phyloP scores from a whole-genome alignment of 306 rosid genomes.

The Trifolium pratense region DNA sequence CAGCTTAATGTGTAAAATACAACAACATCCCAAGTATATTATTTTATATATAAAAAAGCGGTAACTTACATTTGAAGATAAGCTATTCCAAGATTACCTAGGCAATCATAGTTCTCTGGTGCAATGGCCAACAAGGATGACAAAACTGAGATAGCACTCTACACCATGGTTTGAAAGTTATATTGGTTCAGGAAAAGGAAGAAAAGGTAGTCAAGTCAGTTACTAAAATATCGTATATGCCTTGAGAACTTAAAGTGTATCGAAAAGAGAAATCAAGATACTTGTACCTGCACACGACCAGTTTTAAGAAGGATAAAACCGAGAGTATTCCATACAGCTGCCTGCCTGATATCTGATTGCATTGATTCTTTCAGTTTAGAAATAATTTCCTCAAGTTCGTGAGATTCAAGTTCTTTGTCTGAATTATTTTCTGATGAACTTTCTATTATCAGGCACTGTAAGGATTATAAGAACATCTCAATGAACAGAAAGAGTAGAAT shows the following conservation, averaged over 20 bases:
- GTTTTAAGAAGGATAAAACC: slow-evolving; percentile 85
- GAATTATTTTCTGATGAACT: slow-evolving; percentile 68
- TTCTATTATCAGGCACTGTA: slow-evolving; percentile 86
- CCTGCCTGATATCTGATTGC: slow-evolving; percentile 83
- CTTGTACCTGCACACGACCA: slow-evolving; percentile 79
- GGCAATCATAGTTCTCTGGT: slow-evolving; percentile 85
- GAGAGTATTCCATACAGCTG: slow-evolving; percentile 91
- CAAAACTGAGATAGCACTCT: slow-evolving; percentile 87
- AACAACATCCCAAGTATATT: not conserved
- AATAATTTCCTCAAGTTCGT: slow-evolving; percentile 81
- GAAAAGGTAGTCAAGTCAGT: slow-evolving; percentile 23
- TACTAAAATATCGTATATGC: slow-evolving; percentile 35
- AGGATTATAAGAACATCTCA: slow-evolving; percentile 53
- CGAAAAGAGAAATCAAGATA: slow-evolving; percentile 30
- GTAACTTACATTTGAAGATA: slow-evolving; percentile 74
- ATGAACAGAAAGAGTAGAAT: slow-evolving; percentile 39
- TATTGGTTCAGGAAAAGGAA: slow-evolving; percentile 39
- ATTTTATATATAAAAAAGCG: slow-evolving; percentile 1
- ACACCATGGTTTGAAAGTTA: slow-evolving; percentile 40
- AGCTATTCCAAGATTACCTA: slow-evolving; percentile 93
- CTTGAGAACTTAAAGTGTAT: slow-evolving; percentile 22
- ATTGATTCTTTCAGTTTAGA: slow-evolving; percentile 74
- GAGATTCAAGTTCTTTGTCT: slow-evolving; percentile 84
- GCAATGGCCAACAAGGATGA: slow-evolving; percentile 76
- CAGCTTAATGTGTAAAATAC: not conserved